Percentiles rank a stretch among this genome's conserved stretches.
phyloP scores from a whole-genome alignment of 2,329 filamentous ascomycete species.

The Tolypocladium amazonense region DNA sequence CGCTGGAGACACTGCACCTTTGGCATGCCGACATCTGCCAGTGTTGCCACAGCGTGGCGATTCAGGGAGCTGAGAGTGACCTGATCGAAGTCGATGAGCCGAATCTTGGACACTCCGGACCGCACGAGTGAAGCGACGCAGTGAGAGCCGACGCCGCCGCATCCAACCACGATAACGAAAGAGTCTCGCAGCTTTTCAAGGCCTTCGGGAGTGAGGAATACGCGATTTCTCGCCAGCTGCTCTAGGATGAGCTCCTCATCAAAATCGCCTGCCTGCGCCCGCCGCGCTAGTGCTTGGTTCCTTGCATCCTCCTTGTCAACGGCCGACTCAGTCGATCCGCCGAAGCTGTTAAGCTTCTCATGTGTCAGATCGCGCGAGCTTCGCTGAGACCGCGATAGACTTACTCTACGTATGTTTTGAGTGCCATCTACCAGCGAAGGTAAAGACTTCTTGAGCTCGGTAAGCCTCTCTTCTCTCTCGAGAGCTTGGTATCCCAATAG shows the following conservation, averaged over 20 bases:
- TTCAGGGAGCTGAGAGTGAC: conserved; percentile 91
- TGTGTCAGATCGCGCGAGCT: not conserved
- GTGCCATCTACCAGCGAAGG: conserved; percentile 21
- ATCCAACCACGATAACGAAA: conserved; percentile 84
- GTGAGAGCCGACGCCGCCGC: conserved; percentile 91
- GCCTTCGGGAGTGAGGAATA: conserved; percentile 78
- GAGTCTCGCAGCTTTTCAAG: conserved; percentile 68
- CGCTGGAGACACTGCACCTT: conserved; percentile 81
- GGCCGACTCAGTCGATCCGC: conserved; percentile 35
- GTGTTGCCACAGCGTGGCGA: conserved; percentile 86
- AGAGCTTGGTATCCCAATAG: conserved; percentile 52
- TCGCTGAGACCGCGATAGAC: not conserved
- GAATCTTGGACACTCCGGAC: conserved; percentile 78
- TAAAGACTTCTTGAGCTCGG: conserved; percentile 50
- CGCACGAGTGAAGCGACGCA: conserved; percentile 76
- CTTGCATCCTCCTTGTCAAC: conserved; percentile 51
- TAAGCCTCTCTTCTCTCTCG: conserved; percentile 42
- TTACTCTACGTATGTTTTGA: conserved; percentile 11
- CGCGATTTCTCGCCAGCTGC: conserved; percentile 84
- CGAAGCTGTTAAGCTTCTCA: conserved; percentile 49
- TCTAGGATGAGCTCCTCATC: conserved; percentile 80
- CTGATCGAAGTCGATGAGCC: conserved; percentile 94
- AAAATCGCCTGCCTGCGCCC: conserved; percentile 53
- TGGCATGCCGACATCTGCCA: conserved; percentile 84
- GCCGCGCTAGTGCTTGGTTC: conserved; percentile 45